Base-by-base conservation (phyloP, 805 yeast genomes). In the Candida chilensis region DNA sequence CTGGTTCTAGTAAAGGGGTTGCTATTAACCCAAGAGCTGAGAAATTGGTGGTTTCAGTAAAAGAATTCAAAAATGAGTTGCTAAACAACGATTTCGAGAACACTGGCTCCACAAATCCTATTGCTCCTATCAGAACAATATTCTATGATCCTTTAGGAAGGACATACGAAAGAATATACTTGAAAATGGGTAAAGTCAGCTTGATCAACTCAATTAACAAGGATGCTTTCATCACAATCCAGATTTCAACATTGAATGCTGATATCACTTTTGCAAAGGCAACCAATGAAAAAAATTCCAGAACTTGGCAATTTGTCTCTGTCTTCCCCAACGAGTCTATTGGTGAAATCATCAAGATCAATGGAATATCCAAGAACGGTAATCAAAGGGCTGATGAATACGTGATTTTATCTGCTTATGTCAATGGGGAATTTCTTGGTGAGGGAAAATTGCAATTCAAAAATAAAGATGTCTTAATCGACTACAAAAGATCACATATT, bases 11-110 rank as follows among this genome's bases (percentile, higher is more conserved):
- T 34, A 71, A 70, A 32, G 94, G 94, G 38, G 73, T 84, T 32
- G 90, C 88, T 4, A 69, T 82, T 17, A 82, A 84, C 37, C 87
- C 90, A 17, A 67, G 94, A 50, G 86, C 92, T 3, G 88, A 80
- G 42, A 67, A 64, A 34, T 59, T 86, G 39, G 66, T 73, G 20
- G 68, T 83, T 7, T 67, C 88, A 2, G 71, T 85, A 27, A 84
- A 83, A 50, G 94, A 84, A 48, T 71, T 82, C 44, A 72, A 69
- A 46, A 68, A 64, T 26, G 74, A 70, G 32, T 59, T 36, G 25
- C 45, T 27, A 45, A 34, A 32, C 29, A 37, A 45, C 13, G 63
- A 55, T 25, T 45, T 51, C 18, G 57, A 54, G 25, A 45, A 56
- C 7, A 42, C 61, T 18, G 46, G 57, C 10, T 52, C 60, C 19